phyloP scores from a whole-genome alignment of 192 early-diverging fungal species.

The Funneliformis mosseae region DNA sequence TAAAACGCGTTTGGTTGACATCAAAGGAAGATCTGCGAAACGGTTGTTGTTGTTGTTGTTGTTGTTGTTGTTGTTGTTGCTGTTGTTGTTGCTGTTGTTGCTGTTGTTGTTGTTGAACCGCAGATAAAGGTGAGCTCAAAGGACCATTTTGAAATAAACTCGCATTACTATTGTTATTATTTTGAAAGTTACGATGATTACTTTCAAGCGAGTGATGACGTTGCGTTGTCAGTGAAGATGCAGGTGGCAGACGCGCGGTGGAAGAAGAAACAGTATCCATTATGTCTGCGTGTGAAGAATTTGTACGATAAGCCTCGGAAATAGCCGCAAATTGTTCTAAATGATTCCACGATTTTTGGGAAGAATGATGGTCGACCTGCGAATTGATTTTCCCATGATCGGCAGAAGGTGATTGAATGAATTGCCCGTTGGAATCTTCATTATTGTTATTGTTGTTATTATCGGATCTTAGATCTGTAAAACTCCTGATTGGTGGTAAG shows the following conservation, averaged over 20 bases:
- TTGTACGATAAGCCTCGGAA: not conserved
- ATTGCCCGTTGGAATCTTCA: not conserved
- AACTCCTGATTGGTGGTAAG: not conserved
- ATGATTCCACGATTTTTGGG: slow-evolving; percentile 9
- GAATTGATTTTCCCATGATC: not conserved
- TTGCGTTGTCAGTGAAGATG: not conserved
- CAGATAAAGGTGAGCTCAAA: not conserved
- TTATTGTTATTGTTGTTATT: not conserved
- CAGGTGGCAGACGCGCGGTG: not conserved
- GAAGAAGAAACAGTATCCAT: not conserved
- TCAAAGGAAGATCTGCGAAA: slow-evolving; percentile 19
- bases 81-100: not conserved
- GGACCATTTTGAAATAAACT: too few relatives aligned
- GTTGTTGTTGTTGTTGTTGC: too few relatives aligned
- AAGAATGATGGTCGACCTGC: not conserved
- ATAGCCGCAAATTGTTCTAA: slow-evolving; percentile 27
- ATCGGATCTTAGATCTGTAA: not conserved
- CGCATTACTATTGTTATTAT: not conserved
- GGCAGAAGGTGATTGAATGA: not conserved
- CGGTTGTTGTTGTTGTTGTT: not conserved
- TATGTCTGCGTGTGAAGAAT: not conserved
- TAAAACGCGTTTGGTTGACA: not conserved
- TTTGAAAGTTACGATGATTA: not conserved
- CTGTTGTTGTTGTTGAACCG: slow-evolving; percentile 2
- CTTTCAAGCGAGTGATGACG: not conserved